These are phyloP conservation scores for Diaporthe citri DNA, from an alignment of 2,329 filamentous ascomycete species.

Conservation along the genomic window DNA sequence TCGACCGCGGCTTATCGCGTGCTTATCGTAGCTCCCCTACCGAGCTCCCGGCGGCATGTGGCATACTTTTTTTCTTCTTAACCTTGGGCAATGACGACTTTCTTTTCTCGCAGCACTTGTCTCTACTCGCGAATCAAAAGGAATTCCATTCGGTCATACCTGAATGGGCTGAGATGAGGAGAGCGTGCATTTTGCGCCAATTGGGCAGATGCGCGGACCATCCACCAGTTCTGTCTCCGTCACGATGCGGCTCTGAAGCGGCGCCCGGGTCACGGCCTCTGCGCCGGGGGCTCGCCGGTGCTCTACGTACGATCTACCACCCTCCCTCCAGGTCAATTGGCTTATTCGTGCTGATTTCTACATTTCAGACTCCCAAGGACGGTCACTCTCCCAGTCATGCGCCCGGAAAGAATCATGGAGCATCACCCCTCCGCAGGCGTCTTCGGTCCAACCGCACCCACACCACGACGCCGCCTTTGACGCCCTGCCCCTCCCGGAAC, in stretches of 20 bases:
- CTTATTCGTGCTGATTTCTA: background rate
- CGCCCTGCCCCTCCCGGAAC: conserved; percentile 54
- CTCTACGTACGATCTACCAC: background rate
- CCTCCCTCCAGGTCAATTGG: background rate
- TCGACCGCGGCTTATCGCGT: conserved; percentile 37
- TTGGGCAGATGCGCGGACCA: conserved; percentile 44
- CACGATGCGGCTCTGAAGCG: conserved; percentile 17
- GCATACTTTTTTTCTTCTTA: background rate
- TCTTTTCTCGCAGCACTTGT: background rate
- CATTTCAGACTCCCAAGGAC: background rate
- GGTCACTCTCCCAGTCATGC: conserved; percentile 11
- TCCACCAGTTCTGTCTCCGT: conserved; percentile 3
- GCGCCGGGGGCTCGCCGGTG: conserved; percentile 25
- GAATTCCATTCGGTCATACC: conserved; percentile 31
- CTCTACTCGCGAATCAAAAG: background rate
- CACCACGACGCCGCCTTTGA: conserved; percentile 35
- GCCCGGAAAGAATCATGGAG: conserved; percentile 45
- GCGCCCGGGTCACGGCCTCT: conserved; percentile 26
- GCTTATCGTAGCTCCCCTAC: conserved; percentile 38
- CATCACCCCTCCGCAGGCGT: conserved; percentile 47
- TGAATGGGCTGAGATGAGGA: conserved; percentile 50
- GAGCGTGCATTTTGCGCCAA: conserved; percentile 48
- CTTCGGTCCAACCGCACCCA: conserved; percentile 52
- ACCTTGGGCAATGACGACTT: background rate
- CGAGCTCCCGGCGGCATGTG: conserved; percentile 21